Evolutionary conservation across 768 basidiomycete species (phyloP).

Genomic region (Suillus paluster): DNA sequence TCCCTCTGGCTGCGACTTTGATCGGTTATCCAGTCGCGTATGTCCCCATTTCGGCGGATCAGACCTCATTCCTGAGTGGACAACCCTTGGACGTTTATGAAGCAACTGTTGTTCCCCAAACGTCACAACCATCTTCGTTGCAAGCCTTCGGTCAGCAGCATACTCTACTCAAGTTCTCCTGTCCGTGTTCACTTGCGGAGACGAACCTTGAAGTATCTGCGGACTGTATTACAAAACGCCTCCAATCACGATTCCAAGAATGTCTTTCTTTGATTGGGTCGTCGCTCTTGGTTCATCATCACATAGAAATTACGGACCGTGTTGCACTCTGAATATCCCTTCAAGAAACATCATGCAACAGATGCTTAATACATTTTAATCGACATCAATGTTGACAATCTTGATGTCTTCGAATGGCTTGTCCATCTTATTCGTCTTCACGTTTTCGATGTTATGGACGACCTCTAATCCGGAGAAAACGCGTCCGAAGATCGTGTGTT

Average conservation of each 20-base stretch:
- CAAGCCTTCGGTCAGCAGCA: constrained; percentile 28
- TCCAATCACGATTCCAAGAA: constrained; percentile 39
- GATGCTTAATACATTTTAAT: constrained; percentile 40
- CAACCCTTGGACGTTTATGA: constrained; percentile 57
- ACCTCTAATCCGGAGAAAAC: constrained; percentile 88
- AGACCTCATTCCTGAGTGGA: constrained; percentile 47
- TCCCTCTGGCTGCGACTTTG: constrained; percentile 62
- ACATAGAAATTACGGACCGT: constrained; percentile 45
- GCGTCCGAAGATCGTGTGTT: constrained; percentile 92
- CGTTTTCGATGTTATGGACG: constrained; percentile 90
- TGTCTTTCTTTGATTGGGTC: constrained; percentile 33
- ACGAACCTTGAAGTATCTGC: constrained; percentile 20
- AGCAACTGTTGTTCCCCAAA: constrained; percentile 11
- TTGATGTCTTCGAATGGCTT: constrained; percentile 95
- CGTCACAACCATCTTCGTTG: constrained; percentile 1
- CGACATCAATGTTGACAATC: constrained; percentile 79
- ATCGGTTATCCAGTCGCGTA: constrained; percentile 68
- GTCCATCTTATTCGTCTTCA: constrained; percentile 81
- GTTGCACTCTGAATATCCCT: constrained; percentile 46
- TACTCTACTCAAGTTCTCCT: constrained; percentile 60
- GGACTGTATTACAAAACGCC: constrained; percentile 28
- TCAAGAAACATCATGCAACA: constrained; percentile 8
- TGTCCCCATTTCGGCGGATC: constrained; percentile 46
- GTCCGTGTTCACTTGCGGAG: constrained; percentile 41
- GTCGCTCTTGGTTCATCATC: constrained; percentile 33